Conservation (phyloP, 2,329 filamentous ascomycete genomes). For the Penicillium oxalicum region DNA sequence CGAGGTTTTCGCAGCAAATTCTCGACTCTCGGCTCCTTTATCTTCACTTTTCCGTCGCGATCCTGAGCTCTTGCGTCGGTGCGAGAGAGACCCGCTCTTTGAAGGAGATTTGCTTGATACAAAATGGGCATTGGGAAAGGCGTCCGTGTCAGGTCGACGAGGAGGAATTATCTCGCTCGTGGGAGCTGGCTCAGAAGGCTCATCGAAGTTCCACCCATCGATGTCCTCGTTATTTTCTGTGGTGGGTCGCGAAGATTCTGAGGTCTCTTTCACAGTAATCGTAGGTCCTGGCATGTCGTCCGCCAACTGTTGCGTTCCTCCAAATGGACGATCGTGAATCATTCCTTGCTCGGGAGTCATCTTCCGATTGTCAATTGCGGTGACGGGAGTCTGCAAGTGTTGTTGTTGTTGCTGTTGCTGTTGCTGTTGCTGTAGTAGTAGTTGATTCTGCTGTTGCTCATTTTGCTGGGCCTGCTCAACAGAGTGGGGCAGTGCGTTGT, state of each 20-base stretch:
- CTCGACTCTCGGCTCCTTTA: constrained; percentile 56
- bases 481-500: constrained; percentile 35
- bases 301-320: constrained; percentile 46
- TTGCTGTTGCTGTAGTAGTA: constrained; percentile 24
- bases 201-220: constrained; percentile 92
- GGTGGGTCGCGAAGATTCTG: constrained; percentile 38
- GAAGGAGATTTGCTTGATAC: constrained; percentile 71
- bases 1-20: constrained; percentile 30
- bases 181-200: constrained; percentile 53
- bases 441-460: constrained; percentile 34
- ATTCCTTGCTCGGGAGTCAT: constrained; percentile 38
- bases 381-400: constrained; percentile 31
- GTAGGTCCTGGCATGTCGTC: constrained; percentile 55
- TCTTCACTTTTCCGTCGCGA: constrained; percentile 58
- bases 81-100: constrained; percentile 57
- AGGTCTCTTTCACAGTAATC: constrained; percentile 39
- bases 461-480: constrained; percentile 35
- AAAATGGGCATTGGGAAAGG: constrained; percentile 74
- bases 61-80: constrained; percentile 75
- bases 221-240: constrained; percentile 49
- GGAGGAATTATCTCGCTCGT: constrained; percentile 46
- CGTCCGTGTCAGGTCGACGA: constrained; percentile 73
- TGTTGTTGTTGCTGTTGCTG: constrained; percentile 40
- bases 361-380: constrained; percentile 49
- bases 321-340: constrained; percentile 52